These are phyloP conservation scores for Trichosporon coremiiforme DNA, from an alignment of 1,284 basidiomycete genomes.

Conservation along the genomic window DNA sequence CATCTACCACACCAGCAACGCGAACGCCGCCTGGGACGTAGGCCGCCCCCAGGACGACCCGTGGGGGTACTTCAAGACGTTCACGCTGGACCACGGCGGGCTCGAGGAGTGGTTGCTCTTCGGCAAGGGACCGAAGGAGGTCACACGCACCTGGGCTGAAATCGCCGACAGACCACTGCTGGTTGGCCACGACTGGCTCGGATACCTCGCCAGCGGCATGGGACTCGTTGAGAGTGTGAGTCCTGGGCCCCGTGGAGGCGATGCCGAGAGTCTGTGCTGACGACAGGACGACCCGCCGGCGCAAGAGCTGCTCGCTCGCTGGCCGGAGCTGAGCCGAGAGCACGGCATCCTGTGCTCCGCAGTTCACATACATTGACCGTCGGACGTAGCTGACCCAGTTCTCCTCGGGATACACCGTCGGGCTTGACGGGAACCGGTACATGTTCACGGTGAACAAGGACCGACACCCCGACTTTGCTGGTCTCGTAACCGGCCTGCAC, in stretches of 20 bases:
- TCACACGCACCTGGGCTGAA: conserved; percentile 49
- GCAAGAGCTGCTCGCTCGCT: conserved; percentile 55
- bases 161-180: conserved; percentile 54
- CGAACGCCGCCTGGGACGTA: conserved; percentile 55
- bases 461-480: conserved; percentile 58
- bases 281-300: conserved; percentile 54
- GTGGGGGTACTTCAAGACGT: conserved; percentile 56
- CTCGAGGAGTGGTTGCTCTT: conserved; percentile 57
- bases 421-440: conserved; percentile 52
- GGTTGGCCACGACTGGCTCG: conserved; percentile 57
- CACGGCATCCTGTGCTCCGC: conserved; percentile 57
- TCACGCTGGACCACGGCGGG: conserved; percentile 55
- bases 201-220: conserved; percentile 56
- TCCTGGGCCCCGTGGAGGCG: not conserved
- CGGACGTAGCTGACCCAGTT: conserved; percentile 34
- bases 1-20: conserved; percentile 56
- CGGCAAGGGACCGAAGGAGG: conserved; percentile 48
- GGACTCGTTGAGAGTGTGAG: conserved; percentile 54
- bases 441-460: conserved; percentile 57
- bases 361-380: conserved; percentile 40
- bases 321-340: conserved; percentile 55
- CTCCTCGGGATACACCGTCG: conserved; percentile 57
- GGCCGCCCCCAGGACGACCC: conserved; percentile 56
- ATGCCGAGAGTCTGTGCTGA: no score
- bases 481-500: conserved; percentile 54